Base-by-base conservation (phyloP, 208 protist genomes). In the Leishmania gerbilli region DNA sequence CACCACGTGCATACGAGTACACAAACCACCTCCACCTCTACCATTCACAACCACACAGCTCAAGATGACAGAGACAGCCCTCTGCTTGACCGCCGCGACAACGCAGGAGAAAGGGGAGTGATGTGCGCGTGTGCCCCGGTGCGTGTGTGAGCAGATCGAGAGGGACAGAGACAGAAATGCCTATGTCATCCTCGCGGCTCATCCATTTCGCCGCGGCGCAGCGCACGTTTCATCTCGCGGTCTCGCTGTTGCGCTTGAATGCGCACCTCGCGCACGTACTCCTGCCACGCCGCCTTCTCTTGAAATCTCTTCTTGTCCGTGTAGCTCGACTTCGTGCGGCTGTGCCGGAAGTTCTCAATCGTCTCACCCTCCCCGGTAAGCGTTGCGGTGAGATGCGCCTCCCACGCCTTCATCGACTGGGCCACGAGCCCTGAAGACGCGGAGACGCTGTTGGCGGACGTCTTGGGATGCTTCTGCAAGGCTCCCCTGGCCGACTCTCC, bases 281-380 rank as follows among this genome's bases (percentile, higher is more conserved):
- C 92, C n/a, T 92, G 84, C 91, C 88, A 94, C 77, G 90, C 84
- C 31, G 91, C 92, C 24, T 86, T 65, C 68, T 89, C 69, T 21
- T 90, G 86, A 76, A 97, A 97, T 13, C 62, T 71, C 65, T 86
- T 55, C 84, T 95, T 90, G 37, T 95, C 92, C 37, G 93, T 74
- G 69, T 94, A 96, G 72, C 90, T 95, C 11, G 72, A 67, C 79
- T 94, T 90, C 1, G 86, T 76, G 37, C 84, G 74, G 13, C 84
- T 64, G 42, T 92, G 88, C 15, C 94, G 84, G 80, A 95, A 97
- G 75, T 72, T 91, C 60, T 95, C 87, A 1, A 96, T 53, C 9
- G 94, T 93, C 56, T 95, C 91, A 5, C 94, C 94, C 55, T 97
- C 94, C 17, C n/a, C 42, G 19, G 79, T 75, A 53, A 97, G 86